phyloP scores from a whole-genome alignment of 2,329 filamentous ascomycete species.

The Colletotrichum gigasporum region DNA sequence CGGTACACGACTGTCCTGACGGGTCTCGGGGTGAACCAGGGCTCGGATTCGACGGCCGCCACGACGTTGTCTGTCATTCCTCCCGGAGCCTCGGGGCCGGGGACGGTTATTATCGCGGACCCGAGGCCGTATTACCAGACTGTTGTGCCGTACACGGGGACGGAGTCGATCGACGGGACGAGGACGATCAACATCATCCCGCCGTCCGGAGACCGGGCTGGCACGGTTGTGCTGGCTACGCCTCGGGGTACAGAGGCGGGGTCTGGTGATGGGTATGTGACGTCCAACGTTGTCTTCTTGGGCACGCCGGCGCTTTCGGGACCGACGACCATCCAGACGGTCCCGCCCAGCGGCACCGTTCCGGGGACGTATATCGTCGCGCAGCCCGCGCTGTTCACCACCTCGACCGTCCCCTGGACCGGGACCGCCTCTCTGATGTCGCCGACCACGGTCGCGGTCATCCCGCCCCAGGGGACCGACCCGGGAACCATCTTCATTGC shows the following conservation, averaged over 20 bases:
- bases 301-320: background rate
- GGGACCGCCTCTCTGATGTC: background rate
- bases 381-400: constrained; percentile 18
- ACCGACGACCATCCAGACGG: background rate
- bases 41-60: background rate
- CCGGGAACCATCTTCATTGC: constrained; percentile 26
- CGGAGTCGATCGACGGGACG: background rate
- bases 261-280: constrained; percentile 1
- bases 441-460: background rate
- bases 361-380: constrained; percentile 27
- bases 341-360: constrained; percentile 1
- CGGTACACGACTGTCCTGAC: too few relatives aligned
- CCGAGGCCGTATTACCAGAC: background rate
- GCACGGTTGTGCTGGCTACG: constrained; percentile 7
- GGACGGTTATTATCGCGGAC: background rate
- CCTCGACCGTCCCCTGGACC: constrained; percentile 19
- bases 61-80: background rate
- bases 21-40: too few relatives aligned
- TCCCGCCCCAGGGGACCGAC: background rate
- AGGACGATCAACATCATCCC: constrained; percentile 13
- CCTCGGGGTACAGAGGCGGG: background rate
- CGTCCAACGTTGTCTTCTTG: background rate
- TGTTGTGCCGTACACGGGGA: background rate
- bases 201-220: constrained; percentile 1
- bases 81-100: background rate